Conservation (phyloP, 257 asterid species). For the Gentiana straminea region DNA sequence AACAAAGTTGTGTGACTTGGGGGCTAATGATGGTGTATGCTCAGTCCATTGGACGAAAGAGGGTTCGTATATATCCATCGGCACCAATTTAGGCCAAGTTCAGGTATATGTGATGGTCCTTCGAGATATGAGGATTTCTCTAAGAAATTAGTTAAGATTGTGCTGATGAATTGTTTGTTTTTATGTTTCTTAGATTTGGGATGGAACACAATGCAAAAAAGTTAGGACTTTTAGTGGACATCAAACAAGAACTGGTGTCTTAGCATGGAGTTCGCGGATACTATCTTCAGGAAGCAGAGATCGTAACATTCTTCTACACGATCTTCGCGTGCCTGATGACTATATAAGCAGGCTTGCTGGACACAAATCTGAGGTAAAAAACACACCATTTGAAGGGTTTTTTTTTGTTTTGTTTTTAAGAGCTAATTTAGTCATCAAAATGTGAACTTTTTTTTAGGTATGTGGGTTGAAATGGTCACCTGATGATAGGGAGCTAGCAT, state of each 20-base stretch:
- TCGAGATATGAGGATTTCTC: not conserved
- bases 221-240: conserved; percentile 91
- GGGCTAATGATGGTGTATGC: conserved; percentile 77
- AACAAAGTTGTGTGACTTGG: conserved; percentile 85
- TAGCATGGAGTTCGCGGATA: conserved; percentile 82
- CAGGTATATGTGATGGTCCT: conserved; percentile 36
- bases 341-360: conserved; percentile 74
- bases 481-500: conserved; percentile 95
- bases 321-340: conserved; percentile 79
- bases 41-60: conserved; percentile 96
- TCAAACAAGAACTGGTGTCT: conserved; percentile 86
- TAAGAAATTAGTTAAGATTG: not conserved
- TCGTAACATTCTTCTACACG: conserved; percentile 88
- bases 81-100: conserved; percentile 85
- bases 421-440: no score
- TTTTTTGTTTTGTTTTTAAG: no score
- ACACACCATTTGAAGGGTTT: not conserved
- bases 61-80: conserved; percentile 85
- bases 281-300: conserved; percentile 96
- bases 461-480: conserved; percentile 98
- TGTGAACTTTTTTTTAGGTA: conserved; percentile 26
- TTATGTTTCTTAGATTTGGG: conserved; percentile 62
- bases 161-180: not conserved
- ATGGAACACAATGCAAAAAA: conserved; percentile 83
- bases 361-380: conserved; percentile 82